phyloP scores from a whole-genome alignment of 495 filamentous ascomycete genomes.

The Hypomontagnella monticulosa region DNA sequence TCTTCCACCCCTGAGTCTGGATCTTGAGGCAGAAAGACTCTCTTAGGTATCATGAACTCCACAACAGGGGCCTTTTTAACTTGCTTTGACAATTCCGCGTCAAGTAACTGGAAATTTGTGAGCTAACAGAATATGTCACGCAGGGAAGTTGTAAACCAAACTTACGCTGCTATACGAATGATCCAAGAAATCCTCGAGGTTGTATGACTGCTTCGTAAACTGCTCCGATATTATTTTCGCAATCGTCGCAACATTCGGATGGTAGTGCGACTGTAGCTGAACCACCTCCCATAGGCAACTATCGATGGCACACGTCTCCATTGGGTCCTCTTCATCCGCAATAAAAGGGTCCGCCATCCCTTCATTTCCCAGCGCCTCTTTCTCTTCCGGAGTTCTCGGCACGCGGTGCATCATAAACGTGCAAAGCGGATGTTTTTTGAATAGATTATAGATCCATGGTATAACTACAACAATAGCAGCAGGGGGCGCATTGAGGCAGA shows the following conservation, averaged over 20 bases:
- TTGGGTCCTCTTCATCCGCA: slow-evolving; percentile 78
- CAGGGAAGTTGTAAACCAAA: slow-evolving; percentile 28
- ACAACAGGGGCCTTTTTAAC: slow-evolving; percentile 87
- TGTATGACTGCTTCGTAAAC: slow-evolving; percentile 95
- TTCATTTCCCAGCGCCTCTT: slow-evolving; percentile 65
- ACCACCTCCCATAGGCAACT: slow-evolving; percentile 96
- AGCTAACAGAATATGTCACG: slow-evolving; percentile 30
- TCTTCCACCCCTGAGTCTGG: slow-evolving; percentile 52
- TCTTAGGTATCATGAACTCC: slow-evolving; percentile 93
- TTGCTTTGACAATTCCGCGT: slow-evolving; percentile 81
- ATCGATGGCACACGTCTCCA: slow-evolving; percentile 85
- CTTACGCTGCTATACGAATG: slow-evolving; percentile 89
- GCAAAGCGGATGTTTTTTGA: slow-evolving; percentile 88
- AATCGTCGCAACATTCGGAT: slow-evolving; percentile 95
- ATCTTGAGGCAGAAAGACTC: slow-evolving; percentile 74
- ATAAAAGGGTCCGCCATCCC: slow-evolving; percentile 86
- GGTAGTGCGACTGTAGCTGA: slow-evolving; percentile 89
- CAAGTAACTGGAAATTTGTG: slow-evolving; percentile 69
- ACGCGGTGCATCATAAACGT: slow-evolving; percentile 95
- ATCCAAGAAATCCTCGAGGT: slow-evolving; percentile 94
- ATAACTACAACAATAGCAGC: slow-evolving; percentile 86
- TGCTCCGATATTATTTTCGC: slow-evolving; percentile 95
- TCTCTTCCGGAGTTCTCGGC: slow-evolving; percentile 64
- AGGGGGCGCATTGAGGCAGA: slow-evolving; percentile 85
- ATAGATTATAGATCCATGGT: slow-evolving; percentile 93